Percentiles rank a stretch among this genome's conserved stretches.
phyloP scores from a whole-genome alignment of 2,329 filamentous ascomycete genomes.

The Fonsecaea multimorphosa region DNA sequence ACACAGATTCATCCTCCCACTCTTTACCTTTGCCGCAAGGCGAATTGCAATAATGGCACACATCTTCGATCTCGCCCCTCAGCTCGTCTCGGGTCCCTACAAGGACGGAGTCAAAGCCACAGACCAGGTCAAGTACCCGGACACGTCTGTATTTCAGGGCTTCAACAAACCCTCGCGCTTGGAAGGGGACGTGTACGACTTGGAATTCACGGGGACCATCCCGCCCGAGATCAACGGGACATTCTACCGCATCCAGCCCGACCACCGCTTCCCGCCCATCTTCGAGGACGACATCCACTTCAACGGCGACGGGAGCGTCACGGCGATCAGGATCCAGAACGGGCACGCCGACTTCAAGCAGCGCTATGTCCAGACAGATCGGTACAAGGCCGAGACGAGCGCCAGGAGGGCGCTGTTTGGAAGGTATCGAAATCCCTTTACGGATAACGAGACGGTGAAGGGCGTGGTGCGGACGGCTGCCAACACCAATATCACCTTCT shows the following conservation, averaged over 20 bases:
- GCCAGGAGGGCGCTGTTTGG: constrained; percentile 57
- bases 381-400: constrained; percentile 49
- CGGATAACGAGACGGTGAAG: constrained; percentile 56
- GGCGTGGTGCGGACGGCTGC: constrained; percentile 62
- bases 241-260: constrained; percentile 53
- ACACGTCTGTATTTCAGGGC: constrained; percentile 39
- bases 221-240: constrained; percentile 53
- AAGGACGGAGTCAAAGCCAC: constrained; percentile 24
- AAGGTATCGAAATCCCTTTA: constrained; percentile 63
- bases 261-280: constrained; percentile 60
- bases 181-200: constrained; percentile 43
- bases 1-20: neutral
- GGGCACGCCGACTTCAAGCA: constrained; percentile 53
- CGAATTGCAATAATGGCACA: constrained; percentile 28
- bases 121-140: constrained; percentile 30
- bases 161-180: constrained; percentile 50
- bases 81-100: constrained; percentile 22
- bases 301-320: constrained; percentile 54
- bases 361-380: constrained; percentile 52
- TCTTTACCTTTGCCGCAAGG: neutral
- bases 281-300: constrained; percentile 62
- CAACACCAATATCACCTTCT: constrained; percentile 66
- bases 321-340: constrained; percentile 51
- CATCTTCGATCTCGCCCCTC: constrained; percentile 34
- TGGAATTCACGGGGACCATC: constrained; percentile 49